Base-by-base conservation (phyloP, 2,329 filamentous ascomycete genomes). In the Scleromitrula shiraiana region DNA sequence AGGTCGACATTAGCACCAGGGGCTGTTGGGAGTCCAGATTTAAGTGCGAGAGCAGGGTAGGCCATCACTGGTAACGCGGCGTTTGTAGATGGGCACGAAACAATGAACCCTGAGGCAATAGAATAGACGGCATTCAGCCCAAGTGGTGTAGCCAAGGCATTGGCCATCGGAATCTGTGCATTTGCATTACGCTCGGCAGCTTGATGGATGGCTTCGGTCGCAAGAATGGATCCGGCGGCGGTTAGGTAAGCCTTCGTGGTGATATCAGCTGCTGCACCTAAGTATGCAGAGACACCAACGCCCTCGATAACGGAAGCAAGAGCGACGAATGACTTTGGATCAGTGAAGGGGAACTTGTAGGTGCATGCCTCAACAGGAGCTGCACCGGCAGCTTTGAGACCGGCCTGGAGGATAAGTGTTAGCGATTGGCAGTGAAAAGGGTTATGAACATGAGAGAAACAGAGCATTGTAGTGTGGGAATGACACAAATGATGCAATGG, bases 161-260 rank as follows among this genome's bases (percentile, higher is more conserved):
- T 72, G 0, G 80, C 68, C 57, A 77, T 80, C 3, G 80, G 77
- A 7, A 65, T 64, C 55, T 78, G 62, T 42, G 68, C 65, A 19
- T 72, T 64, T 10, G 68, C 68, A 29, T 67, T 64, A 43, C 82
- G 77, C 50, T 82, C 66, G 64, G 79, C 80, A 2, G 81, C 69
- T 7, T 76, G 75, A 67, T 85, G 81, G n/a, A 82, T 74, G 30
- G 81, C 74, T 59, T 85, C 81, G 40, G 82, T 76, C 32, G 77
- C 78, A 29, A 85, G 68, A 58, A 86, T 79, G 46, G 74, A 73
- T n/a, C 75, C 81, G 1, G 80, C 81, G 5, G 75, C 75, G 0
- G 75, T 76, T 29, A 85, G 67, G 63, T 82, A 82, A 12, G 69
- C 68, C 57, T 78, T 74, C 57, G 73, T 70, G 51, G 75, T 72